Percentiles rank a stretch among this genome's conserved stretches.
These are phyloP conservation scores for Clavispora fructus DNA, from an alignment of 805 yeast genomes.

Conservation along the genomic window DNA sequence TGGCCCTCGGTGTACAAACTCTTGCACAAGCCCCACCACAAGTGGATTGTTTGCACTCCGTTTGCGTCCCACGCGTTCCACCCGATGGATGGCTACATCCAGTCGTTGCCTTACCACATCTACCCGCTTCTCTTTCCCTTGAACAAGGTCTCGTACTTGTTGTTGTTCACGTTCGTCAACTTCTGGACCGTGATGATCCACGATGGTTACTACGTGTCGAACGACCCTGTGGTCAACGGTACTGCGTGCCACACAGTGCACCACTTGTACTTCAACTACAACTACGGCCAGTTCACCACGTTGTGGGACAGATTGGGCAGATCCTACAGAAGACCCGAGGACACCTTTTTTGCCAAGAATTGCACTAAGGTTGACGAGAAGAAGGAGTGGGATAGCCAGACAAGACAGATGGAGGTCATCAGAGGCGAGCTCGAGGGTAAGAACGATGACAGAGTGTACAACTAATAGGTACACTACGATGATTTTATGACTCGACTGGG, in stretches of 20 bases:
- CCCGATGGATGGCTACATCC: conserved; percentile 93
- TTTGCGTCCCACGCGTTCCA: conserved; percentile 98
- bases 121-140: conserved; percentile 91
- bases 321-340: conserved; percentile 89
- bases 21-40: conserved; percentile 96
- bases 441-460: conserved; percentile 66
- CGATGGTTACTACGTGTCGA: conserved; percentile 92
- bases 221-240: conserved; percentile 92
- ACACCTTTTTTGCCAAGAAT: conserved; percentile 61
- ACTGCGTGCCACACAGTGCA: conserved; percentile 98
- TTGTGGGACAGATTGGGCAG: conserved; percentile 97
- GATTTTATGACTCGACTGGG: background rate
- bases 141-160: conserved; percentile 77
- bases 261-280: conserved; percentile 94
- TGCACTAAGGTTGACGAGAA: conserved; percentile 49
- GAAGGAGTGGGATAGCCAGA: conserved; percentile 66
- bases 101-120: conserved; percentile 88
- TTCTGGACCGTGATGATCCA: conserved; percentile 99
- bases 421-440: conserved; percentile 78
- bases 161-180: conserved; percentile 84
- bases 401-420: conserved; percentile 69
- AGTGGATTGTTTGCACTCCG: conserved; percentile 98
- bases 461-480: background rate
- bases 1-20: conserved; percentile 84
- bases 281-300: conserved; percentile 97